These are phyloP conservation scores for Trametes meyenii DNA, from an alignment of 768 basidiomycete species.

Conservation along the genomic window DNA sequence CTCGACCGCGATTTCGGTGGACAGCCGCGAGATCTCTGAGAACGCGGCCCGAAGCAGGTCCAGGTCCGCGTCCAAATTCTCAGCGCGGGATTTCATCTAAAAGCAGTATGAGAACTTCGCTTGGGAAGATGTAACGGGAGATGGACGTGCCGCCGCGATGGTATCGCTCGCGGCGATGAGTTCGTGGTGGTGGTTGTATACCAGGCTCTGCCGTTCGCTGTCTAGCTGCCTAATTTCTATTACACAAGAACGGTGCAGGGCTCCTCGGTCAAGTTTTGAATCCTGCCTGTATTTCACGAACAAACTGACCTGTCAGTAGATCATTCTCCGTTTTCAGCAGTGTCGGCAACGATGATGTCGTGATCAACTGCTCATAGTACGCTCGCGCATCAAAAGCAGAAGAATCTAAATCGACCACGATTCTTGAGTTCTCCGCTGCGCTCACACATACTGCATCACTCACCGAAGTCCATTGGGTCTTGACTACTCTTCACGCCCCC, in stretches of 20 bases:
- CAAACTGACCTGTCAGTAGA: conserved; percentile 61
- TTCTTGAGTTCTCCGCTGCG: neutral
- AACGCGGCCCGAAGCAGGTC: conserved; percentile 81
- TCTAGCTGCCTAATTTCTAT: conserved; percentile 87
- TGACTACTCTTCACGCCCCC: conserved; percentile 48
- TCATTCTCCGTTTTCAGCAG: conserved; percentile 85
- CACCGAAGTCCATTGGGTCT: conserved; percentile 85
- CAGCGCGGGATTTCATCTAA: conserved; percentile 88
- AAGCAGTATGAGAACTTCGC: neutral
- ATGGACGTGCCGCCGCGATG: conserved; percentile 69
- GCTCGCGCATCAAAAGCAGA: conserved; percentile 78
- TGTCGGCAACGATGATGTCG: conserved; percentile 70
- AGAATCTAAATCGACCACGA: conserved; percentile 57
- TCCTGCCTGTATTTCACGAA: neutral
- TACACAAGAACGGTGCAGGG: neutral
- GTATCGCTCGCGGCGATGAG: conserved; percentile 93
- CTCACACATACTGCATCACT: conserved; percentile 25
- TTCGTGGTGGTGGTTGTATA: conserved; percentile 95
- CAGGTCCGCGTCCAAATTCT: conserved; percentile 81
- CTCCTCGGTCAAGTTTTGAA: neutral
- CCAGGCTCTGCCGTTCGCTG: conserved; percentile 85
- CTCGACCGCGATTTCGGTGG: conserved; percentile 39
- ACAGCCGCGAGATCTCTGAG: conserved; percentile 82
- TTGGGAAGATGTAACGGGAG: neutral
- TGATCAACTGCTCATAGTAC: conserved; percentile 87